Conservation (phyloP, 805 yeast species). For the Blastobotrys americana region DNA sequence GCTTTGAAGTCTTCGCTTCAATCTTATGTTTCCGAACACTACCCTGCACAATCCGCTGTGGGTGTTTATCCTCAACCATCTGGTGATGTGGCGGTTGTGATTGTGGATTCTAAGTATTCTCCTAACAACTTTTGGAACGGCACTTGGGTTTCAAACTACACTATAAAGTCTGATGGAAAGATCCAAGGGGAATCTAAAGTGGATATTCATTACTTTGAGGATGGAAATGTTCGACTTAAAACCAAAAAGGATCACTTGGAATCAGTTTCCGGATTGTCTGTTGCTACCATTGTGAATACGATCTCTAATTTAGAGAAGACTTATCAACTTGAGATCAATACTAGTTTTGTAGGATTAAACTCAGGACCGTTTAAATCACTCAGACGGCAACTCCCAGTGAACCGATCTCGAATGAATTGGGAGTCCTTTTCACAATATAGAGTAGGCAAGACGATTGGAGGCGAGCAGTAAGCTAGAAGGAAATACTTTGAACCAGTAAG, state of each 20-base stretch:
- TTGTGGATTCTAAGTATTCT: conserved; percentile 66
- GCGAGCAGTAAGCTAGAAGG: conserved; percentile 9
- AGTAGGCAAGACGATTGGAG: conserved; percentile 45
- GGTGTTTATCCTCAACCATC: conserved; percentile 37
- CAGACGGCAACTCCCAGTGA: conserved; percentile 87
- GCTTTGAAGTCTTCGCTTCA: conserved; percentile 12
- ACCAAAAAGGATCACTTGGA: conserved; percentile 31
- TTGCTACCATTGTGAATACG: conserved; percentile 34
- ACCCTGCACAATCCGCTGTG: conserved; percentile 47
- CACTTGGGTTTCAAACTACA: conserved; percentile 69
- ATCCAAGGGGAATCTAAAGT: conserved; percentile 46
- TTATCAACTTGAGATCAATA: conserved; percentile 53
- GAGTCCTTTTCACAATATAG: conserved; percentile 84
- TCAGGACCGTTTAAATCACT: conserved; percentile 74
- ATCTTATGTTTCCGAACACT: conserved; percentile 56
- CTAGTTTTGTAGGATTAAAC: conserved; percentile 62
- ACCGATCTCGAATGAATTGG: conserved; percentile 90
- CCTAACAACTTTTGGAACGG: conserved; percentile 84
- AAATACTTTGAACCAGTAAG: neutral
- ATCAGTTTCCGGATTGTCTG: conserved; percentile 13
- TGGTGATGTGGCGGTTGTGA: conserved; percentile 38
- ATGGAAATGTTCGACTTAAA: conserved; percentile 83
- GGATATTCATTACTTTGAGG: conserved; percentile 90
- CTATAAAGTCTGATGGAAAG: conserved; percentile 31
- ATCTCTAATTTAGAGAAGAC: conserved; percentile 53